Percentiles rank a stretch among this genome's conserved stretches.
These are phyloP conservation scores for Ophiostoma montium DNA, from an alignment of 2,329 filamentous ascomycete species.

Conservation along the genomic window DNA sequence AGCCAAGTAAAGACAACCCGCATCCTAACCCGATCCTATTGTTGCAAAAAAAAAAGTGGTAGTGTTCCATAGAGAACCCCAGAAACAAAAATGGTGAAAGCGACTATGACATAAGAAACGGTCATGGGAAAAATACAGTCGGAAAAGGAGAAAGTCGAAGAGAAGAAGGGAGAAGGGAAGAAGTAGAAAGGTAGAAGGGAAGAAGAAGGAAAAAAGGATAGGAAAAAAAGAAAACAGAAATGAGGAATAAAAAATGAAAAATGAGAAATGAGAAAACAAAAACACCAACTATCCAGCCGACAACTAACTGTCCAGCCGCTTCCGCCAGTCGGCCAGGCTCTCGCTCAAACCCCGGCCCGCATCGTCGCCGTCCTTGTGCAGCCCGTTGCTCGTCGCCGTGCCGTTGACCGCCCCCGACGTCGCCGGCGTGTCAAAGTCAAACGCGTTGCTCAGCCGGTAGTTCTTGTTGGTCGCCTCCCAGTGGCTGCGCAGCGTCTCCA, in stretches of 20 bases:
- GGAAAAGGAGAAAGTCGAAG: neutral
- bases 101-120: neutral
- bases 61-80: neutral
- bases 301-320: constrained; percentile 47
- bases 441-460: constrained; percentile 78
- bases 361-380: constrained; percentile 25
- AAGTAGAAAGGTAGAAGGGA: neutral
- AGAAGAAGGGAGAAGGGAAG: neutral
- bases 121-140: constrained; percentile 1
- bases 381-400: constrained; percentile 4
- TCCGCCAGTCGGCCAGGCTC: constrained; percentile 67
- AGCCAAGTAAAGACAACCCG: too few relatives aligned
- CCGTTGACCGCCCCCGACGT: neutral
- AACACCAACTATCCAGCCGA: too few relatives aligned
- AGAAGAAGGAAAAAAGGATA: neutral
- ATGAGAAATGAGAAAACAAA: neutral
- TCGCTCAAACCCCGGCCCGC: constrained; percentile 44
- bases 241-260: neutral
- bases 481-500: constrained; percentile 77
- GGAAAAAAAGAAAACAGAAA: neutral
- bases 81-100: neutral
- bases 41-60: too few relatives aligned
- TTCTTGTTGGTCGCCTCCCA: constrained; percentile 96
- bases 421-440: constrained; percentile 56
- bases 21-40: too few relatives aligned